Base-by-base conservation (phyloP, 2,329 filamentous ascomycete genomes). In the Sclerotinia borealis region DNA sequence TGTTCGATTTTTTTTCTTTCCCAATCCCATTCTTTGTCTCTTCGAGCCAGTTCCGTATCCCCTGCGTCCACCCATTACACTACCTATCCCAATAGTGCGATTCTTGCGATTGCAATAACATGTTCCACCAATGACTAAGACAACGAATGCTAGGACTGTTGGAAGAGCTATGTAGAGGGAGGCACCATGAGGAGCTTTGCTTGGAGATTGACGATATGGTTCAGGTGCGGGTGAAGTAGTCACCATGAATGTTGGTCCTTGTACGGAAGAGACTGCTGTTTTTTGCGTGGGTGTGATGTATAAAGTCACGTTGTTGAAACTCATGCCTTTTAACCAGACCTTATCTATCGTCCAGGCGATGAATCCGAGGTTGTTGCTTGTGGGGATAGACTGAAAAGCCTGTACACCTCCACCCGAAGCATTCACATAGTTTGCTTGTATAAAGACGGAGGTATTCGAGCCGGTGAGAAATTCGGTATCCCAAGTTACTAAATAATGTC, bases 111-210 rank as follows among this genome's bases (percentile, higher is more conserved):
- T 73, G 37, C 66, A 64, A 49, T 67, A 66, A 50, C 51, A 71
- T 1, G 65, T 68, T 1, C 71, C 72, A 5, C 62, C 49, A n/a
- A 73, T 43, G 19, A 67, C 69, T 19, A 72, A 45, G 6, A 69
- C 8, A 25, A 72, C 65, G 43, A 72, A 70, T 2, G 63, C 72
- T 27, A 73, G 66, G 5, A 71, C 67, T 4, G 63, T 64, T 22
- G 72, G 72, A 10, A 74, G 68, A 1, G 69, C 72, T 45, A 73
- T 73, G 37, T 71, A 73, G 19, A 74, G 64, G 10, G 67, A 62
- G 47, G 67, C 61, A n/a, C 71, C 69, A 19, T 62, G 61, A 1
- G 72, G 71, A 25, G 63, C 63, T 60, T 64, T 50, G 13, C 68
- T 56, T 9, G 61, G 61, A 4, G 65, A 56, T 59, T 68, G 68